Evolutionary conservation across 768 basidiomycete genomes (phyloP).

Genomic region (Hirschioporus abietinus): DNA sequence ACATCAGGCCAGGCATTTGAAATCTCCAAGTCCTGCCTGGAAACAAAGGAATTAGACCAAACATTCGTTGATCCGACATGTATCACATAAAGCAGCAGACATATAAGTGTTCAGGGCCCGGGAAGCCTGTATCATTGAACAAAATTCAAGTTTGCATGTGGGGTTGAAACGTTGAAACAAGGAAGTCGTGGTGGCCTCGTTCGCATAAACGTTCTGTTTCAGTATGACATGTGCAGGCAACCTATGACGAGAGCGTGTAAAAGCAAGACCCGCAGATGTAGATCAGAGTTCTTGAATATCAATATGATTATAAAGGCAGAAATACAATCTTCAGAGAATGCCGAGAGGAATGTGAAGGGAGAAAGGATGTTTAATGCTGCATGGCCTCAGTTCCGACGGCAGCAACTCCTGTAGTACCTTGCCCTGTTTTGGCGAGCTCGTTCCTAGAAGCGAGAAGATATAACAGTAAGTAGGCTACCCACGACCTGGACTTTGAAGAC

Average conservation of each 20-base stretch:
- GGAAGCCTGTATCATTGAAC: neutral
- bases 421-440: conserved; percentile 5
- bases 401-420: conserved; percentile 4
- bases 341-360: neutral
- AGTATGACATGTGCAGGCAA: neutral
- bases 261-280: neutral
- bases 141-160: neutral
- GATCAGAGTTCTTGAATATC: neutral
- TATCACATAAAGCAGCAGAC: neutral
- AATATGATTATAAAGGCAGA: neutral
- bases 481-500: neutral
- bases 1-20: neutral
- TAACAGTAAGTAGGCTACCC: neutral
- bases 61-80: neutral
- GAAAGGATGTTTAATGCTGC: neutral
- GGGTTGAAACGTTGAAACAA: neutral
- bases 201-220: neutral
- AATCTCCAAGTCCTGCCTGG: neutral
- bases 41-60: neutral
- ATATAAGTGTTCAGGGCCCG: neutral
- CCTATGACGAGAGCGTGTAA: neutral
- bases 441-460: neutral
- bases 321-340: neutral
- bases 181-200: no score
- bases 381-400: neutral